Conservation (phyloP, 2,329 filamentous ascomycete genomes). For the Penicillium sp. region DNA sequence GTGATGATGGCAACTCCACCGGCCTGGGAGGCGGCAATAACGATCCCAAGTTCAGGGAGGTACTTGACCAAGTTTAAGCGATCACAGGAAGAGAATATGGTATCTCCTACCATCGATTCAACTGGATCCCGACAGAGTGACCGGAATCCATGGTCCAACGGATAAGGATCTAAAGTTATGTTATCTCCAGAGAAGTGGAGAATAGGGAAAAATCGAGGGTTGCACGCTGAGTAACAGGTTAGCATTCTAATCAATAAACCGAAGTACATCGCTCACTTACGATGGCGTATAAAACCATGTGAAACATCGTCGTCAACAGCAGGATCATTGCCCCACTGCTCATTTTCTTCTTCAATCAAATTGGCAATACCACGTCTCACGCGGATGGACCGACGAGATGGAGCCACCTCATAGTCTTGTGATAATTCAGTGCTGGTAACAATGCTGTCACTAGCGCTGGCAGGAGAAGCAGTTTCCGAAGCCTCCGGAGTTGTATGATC, state of each 20-base stretch:
- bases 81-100: conserved; percentile 37
- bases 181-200: conserved; percentile 45
- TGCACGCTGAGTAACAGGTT: conserved; percentile 17
- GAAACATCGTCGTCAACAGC: conserved; percentile 10
- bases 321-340: conserved; percentile 5
- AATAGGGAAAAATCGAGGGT: conserved; percentile 39
- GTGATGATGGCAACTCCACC: conserved; percentile 57
- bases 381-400: not conserved
- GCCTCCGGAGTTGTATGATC: not conserved
- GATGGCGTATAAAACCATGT: conserved; percentile 13
- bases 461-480: not conserved
- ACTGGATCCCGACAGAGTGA: conserved; percentile 35
- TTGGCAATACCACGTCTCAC: conserved; percentile 3
- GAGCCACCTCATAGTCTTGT: not conserved
- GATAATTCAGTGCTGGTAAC: not conserved
- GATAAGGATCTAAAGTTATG: conserved; percentile 40
- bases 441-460: not conserved
- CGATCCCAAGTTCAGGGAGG: conserved; percentile 59
- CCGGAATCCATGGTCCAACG: conserved; percentile 31
- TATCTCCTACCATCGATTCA: conserved; percentile 26
- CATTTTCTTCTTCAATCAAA: conserved; percentile 20
- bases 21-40: conserved; percentile 58
- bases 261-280: conserved; percentile 8
- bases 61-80: conserved; percentile 60
- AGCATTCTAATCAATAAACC: not conserved